Base-by-base conservation (phyloP, 192 early-diverging fungal species). In the Coemansia sp. region DNA sequence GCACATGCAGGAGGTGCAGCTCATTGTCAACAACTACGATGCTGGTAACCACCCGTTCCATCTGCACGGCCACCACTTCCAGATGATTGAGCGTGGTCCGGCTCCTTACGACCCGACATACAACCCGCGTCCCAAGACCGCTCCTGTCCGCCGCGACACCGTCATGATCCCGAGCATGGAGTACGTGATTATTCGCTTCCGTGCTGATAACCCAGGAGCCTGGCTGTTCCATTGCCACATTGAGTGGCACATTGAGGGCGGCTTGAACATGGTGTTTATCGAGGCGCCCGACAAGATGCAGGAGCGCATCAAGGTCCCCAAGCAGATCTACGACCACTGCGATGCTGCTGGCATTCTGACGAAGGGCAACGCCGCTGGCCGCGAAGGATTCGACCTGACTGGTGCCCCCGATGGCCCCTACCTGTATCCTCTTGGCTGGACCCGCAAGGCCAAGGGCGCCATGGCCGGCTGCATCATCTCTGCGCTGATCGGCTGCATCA, bases 201-300 rank as follows among this genome's bases (percentile, higher is more conserved):
- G 77, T 23, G 85, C 87, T 8, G 83, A 91, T 60, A 92, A 92
- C 67, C 86, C 88, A 9, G 90, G 90, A 36, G 76, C 80, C 9
- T 91, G 87, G 88, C 62, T 88, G 43, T 81, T 92, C 78, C 92
- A 93, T 71, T 95, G 93, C 72, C 93, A 92, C 56, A 68, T 68
- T 3, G 66, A 72, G 27, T 80, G 64, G 68, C 78, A 80, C 28
- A 71, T 89, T 42, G 75, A 81, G 50, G 68, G 81, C 42, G 91
- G 91, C 32, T 78, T 94, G 33, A 84, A 79, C 23, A 80, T 81
- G 41, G 67, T 78, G 6, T 58, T 91, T 54, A 60, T 91, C 40
- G 87, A 87, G 68, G 85, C 85, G n/a, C 87, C 89, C 13, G 81
- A 81, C 30, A 43, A 79, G 19, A 78, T 82, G 57, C 80, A 82